phyloP scores from a whole-genome alignment of 2,329 filamentous ascomycete genomes.

The Fusarium miscanthi region DNA sequence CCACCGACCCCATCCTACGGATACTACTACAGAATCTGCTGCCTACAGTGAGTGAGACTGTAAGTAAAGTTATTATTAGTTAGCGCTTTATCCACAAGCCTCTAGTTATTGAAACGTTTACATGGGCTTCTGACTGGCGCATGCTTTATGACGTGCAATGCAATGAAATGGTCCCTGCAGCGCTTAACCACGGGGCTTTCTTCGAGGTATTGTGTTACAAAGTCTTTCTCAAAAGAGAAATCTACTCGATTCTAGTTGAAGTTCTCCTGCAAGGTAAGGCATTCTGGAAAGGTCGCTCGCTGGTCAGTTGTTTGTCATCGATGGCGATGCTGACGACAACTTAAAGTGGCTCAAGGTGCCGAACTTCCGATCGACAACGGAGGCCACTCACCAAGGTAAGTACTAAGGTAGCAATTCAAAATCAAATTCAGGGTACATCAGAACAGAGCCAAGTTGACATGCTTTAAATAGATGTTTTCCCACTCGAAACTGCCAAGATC shows the following conservation, averaged over 20 bases:
- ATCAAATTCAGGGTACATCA: too few species aligned
- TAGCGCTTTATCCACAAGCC: background rate
- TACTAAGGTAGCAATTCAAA: too few species aligned
- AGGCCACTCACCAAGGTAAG: background rate
- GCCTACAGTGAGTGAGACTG: background rate
- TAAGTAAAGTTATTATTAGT: background rate
- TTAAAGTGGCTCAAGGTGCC: slow-evolving; percentile 22
- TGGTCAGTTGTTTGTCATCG: background rate
- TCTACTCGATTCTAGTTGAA: background rate
- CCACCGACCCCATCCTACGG: background rate
- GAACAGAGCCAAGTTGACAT: background rate
- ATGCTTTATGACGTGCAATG: slow-evolving; percentile 8
- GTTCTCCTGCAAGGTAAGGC: background rate
- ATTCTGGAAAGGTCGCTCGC: background rate
- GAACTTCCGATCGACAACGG: slow-evolving; percentile 23
- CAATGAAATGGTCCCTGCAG: slow-evolving; percentile 2
- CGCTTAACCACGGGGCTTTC: background rate
- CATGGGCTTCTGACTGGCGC: slow-evolving; percentile 1
- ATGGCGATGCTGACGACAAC: slow-evolving; percentile 28
- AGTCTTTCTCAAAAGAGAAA: background rate
- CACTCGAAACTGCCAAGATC: background rate
- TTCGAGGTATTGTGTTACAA: background rate
- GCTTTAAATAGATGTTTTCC: background rate
- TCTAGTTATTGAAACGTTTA: slow-evolving; percentile 1
- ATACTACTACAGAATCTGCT: background rate